Evolutionary conservation across 257 asterid genomes (phyloP).

Genomic region (Solanum habrochaites): DNA sequence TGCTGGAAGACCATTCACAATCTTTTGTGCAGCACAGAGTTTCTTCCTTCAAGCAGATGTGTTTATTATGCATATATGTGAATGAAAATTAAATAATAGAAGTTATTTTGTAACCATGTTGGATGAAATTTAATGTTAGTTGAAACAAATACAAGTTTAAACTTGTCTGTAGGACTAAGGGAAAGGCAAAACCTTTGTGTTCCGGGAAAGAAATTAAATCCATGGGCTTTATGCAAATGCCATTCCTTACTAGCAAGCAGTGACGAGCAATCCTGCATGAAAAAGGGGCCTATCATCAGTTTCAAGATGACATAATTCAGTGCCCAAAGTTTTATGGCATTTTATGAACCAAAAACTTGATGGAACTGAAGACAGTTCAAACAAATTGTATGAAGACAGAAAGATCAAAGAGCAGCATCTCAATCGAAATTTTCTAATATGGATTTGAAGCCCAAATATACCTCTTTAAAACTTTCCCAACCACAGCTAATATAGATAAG

Average conservation of each 20-base stretch:
- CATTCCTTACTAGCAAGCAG: slow-evolving; percentile 59
- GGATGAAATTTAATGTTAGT: background rate
- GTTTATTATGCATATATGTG: background rate
- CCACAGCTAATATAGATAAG: slow-evolving; percentile 91
- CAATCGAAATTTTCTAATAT: background rate
- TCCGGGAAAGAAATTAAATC: slow-evolving; percentile 88
- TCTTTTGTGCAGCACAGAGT: background rate
- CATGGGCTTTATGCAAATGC: slow-evolving; percentile 82
- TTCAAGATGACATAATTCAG: background rate
- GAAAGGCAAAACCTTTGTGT: slow-evolving; percentile 59
- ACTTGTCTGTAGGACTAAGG: background rate
- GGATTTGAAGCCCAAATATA: background rate
- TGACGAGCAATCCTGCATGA: slow-evolving; percentile 65
- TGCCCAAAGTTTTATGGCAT: background rate
- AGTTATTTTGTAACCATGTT: background rate
- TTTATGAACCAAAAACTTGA: background rate
- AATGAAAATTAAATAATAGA: background rate
- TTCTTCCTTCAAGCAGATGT: background rate
- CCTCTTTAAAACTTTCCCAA: slow-evolving; percentile 95
- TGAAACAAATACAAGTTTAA: background rate
- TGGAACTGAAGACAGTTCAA: background rate
- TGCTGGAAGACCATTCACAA: background rate
- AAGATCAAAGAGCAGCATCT: background rate
- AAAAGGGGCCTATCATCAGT: background rate
- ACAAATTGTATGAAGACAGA: background rate